Base-by-base conservation (phyloP, 2,329 filamentous ascomycete genomes). In the Blastomyces emzantsi region DNA sequence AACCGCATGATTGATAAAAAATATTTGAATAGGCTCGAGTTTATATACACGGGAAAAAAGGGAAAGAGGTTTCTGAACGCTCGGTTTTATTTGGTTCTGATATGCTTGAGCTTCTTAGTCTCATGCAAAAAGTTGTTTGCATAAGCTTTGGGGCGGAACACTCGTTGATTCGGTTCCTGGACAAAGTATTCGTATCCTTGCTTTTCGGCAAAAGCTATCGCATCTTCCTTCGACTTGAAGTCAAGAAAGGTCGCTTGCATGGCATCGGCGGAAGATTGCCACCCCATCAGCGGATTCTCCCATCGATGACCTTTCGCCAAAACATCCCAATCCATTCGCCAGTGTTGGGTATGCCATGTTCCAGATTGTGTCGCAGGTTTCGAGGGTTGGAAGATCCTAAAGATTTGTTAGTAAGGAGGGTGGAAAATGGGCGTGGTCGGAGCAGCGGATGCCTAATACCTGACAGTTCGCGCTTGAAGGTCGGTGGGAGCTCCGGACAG, bases 101-200 rank as follows among this genome's bases (percentile, higher is more conserved):
- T 85, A 72, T 88, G 85, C 84, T 97, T 97, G 75, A 97, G 81
- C 84, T 93, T 94, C 78, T 85, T 88, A 15, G 89, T 81, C 66
- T 87, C 87, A 81, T 95, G 92, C 67, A 92, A 74, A 78, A 97
- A 99, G 81, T 97, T 96, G 79, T 96, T 95, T 66, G 94, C 93
- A 76, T 99, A 99, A 13, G 90, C 89, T 85, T 99, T 99, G 66
- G 92, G 90, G 19, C 86, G 81, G 71, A 97, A 88, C 73, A 88
- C 89, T 74, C 94, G 87, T 78, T 86, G 85, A 73, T 97, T 95
- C 45, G 94, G 93, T 80, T 97, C 94, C 82, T 97, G 94, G 30
- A 99, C 92, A 76, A 94, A 97, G 79, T 96, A 99, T 76, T 99
- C 93, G 75, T 99, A 99, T 45, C 95, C 94, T 78, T 99, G 94